A percentile compares a stretch with the other conserved stretches of the same genome.
Conservation (phyloP, 208 protist species). For the Trypanosoma vivax region DNA sequence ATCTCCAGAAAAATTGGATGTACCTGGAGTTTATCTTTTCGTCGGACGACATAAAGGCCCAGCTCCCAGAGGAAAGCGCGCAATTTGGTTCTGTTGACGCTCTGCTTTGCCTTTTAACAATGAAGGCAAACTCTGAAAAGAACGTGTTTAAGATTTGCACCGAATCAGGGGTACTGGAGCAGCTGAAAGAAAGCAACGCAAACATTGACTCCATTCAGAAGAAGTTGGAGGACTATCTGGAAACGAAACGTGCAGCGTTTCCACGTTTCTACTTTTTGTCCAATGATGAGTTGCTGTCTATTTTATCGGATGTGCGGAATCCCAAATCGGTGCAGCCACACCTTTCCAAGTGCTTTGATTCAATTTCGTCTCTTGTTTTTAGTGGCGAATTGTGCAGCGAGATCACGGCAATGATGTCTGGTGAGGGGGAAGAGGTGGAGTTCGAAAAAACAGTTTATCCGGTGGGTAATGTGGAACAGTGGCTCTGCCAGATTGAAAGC, state of each 20-base stretch:
- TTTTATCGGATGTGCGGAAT: constrained; percentile 95
- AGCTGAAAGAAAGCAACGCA: constrained; percentile 75
- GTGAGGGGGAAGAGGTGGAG: constrained; percentile 87
- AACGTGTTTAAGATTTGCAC: constrained; percentile 89
- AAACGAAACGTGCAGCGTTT: constrained; percentile 95
- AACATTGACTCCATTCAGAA: constrained; percentile 95
- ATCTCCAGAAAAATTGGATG: constrained; percentile 95
- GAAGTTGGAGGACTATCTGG: constrained; percentile 93
- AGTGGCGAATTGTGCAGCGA: constrained; percentile 63
- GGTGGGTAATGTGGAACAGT: constrained; percentile 91
- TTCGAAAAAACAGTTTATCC: constrained; percentile 86
- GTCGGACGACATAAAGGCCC: constrained; percentile 95
- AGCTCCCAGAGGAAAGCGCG: constrained; percentile 87
- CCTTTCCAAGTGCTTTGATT: constrained; percentile 95
- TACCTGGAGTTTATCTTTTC: constrained; percentile 98
- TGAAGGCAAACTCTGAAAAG: constrained; percentile 69
- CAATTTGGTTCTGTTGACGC: constrained; percentile 88
- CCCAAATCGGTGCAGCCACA: constrained; percentile 94
- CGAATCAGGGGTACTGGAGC: constrained; percentile 68
- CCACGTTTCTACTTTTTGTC: constrained; percentile 98
- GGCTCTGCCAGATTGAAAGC: constrained; percentile 90
- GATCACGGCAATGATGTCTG: constrained; percentile 88
- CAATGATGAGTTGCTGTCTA: constrained; percentile 97
- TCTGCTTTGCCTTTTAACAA: constrained; percentile 87
- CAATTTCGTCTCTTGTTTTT: constrained; percentile 87